Base-by-base conservation (phyloP, 495 filamentous ascomycete genomes). In the Hypoxylon fragiforme region DNA sequence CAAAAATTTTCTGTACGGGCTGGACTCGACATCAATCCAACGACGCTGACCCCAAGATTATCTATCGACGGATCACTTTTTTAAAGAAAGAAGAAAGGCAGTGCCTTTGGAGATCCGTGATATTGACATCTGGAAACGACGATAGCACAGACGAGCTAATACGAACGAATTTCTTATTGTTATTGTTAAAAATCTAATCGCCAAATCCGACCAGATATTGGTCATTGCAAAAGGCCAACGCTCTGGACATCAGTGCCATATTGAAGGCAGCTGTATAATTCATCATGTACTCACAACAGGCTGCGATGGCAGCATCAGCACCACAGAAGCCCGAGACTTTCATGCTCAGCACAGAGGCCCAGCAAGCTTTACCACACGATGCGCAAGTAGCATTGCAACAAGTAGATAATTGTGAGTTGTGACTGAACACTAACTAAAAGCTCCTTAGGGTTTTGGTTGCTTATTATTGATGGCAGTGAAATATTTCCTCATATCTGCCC, bases 401-500 rank as follows among this genome's bases (percentile, higher is more conserved):
- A 74, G 94, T 98, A 60, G 94, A 98, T 71, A 97, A 97, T 70
- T 75, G 94, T 98, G 80, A 80, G 94, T 84, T 20, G 14, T 30
- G 32, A 26, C 28, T 11, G n/a, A 2, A 6, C 26, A 24, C 21
- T 26, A 6, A 38, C 2, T 3, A 8, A 13, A 11, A 31, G 3
- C 24, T 14, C 3, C 26, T 9, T 13, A 9, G 12, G 19, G 34
- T 9, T 16, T 36, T 43, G 59, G 62, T 62, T 69, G 38, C 52
- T 60, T 28, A 60, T 52, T 8, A 44, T 22, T 42, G 32, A 39
- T 48, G 30, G 30, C 65, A 98, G 94, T 98, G 68, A 98, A 98
- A 84, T 98, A 97, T 72, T 98, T 98, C 78, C 89, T 98, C 71
- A 91, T 98, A 52, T 97, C 94, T 13, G 94, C 94, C 24, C 94